Base-by-base conservation (phyloP, 2,329 filamentous ascomycete genomes). In the Pleomassaria siparia region DNA sequence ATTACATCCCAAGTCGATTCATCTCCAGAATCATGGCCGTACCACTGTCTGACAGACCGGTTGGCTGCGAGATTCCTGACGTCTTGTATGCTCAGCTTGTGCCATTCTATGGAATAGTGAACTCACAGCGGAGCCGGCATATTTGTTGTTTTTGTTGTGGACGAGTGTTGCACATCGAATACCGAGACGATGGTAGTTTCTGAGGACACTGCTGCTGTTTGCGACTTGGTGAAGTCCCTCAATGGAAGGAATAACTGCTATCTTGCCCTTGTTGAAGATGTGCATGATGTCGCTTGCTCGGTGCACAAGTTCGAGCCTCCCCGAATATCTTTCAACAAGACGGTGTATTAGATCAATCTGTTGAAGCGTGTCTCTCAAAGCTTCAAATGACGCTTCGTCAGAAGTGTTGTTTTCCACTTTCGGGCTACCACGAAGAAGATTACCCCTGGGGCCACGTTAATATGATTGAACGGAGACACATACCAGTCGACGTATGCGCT, bases 1-100 rank as follows among this genome's bases (percentile, higher is more conserved):
- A 64, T 95, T 91, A 84, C 84, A 96, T 89, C 20, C 91, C 91
- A 2, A 95, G 76, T 2, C 91, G 81, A 68, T 96, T 96, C 90
- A 96, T 95, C 75, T 96, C 91, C 24, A 76, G 75, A 29, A 96
- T 76, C 1, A 95, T 72, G 10, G 76, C 63, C 43, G 80, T 79
- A 10, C 91, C 91, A 1, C 78, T 76, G 0, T 77, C 73, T 48
- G 86, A 91, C 1, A 96, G 76, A 1, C 91, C 91, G 45, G 6
- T 26, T 26, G 25, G 12, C 12, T 26, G 12, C 7, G 6, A 26
- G 25, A 26, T 26, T n/a, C n/a, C n/a, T n/a, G 25, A 26, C 12
- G 25, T 26, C 12, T 6, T 26, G 6, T 26, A 7, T 7, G 12
- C 7, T 26, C 0, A 22, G 39, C n/a, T 42, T 22, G 9, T 29